Evolutionary conservation across 2,329 filamentous ascomycete species (phyloP).

Genomic region (Diplodia corticola): DNA sequence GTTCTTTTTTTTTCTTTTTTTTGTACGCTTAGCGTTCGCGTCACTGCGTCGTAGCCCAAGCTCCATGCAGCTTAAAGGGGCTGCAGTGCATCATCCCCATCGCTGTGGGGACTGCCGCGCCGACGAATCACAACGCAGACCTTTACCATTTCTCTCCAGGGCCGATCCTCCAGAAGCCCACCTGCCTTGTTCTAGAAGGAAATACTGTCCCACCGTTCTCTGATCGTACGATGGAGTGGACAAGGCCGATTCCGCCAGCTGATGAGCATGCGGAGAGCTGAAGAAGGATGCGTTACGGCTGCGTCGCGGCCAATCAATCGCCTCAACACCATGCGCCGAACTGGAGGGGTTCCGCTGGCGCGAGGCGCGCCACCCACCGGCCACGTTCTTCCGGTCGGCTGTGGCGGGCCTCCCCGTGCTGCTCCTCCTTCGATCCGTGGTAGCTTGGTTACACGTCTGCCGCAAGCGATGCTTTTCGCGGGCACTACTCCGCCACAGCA

Average conservation of each 20-base stretch:
- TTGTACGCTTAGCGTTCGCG: not conserved
- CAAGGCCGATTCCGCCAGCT: not conserved
- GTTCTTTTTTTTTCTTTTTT: not conserved
- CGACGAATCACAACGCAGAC: not conserved
- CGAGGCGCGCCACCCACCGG: not conserved
- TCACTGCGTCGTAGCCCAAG: not conserved
- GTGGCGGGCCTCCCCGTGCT: no score
- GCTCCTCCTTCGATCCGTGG: not conserved
- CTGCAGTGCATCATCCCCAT: not conserved
- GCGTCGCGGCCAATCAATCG: not conserved
- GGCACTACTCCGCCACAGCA: no score
- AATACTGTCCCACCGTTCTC: no score
- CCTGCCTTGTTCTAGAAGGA: not conserved
- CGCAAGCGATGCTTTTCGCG: not conserved
- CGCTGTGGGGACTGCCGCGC: not conserved
- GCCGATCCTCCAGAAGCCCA: not conserved
- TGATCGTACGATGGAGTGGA: not conserved
- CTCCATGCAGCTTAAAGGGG: constrained; percentile 16
- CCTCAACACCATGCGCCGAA: not conserved
- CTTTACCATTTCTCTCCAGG: not conserved
- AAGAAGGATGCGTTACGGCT: not conserved
- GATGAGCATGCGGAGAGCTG: not conserved
- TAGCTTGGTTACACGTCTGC: not conserved
- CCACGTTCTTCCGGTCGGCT: not conserved
- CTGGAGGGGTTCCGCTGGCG: not conserved